Base-by-base conservation (phyloP, 495 filamentous ascomycete species). In the Xylaria palmicola region DNA sequence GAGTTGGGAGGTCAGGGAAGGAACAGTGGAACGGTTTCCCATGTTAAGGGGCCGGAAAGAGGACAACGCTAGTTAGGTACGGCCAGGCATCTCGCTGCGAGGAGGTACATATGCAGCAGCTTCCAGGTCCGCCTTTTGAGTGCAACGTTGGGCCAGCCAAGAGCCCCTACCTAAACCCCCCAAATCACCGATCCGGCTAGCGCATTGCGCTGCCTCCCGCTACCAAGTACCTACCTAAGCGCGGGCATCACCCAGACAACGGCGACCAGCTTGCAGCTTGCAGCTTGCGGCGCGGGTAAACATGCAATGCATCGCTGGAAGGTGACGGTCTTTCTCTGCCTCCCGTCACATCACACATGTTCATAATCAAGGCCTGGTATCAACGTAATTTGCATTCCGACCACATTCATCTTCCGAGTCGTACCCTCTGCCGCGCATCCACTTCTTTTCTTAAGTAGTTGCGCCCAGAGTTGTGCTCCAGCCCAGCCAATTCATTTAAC, bases 71-170 rank as follows among this genome's bases (percentile, higher is more conserved):
- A n/a, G n/a, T n/a, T n/a, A n/a, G n/a, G n/a, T n/a, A 49, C 60
- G 30, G 51, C 64, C 52, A 66, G 67, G 69, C 63, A 72, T 72
- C 17, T 27, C 39, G 65, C 64, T 72, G 69, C 67, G 69, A 71
- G 59, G 49, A 41, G n/a, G n/a, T 63, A 60, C 61, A 60, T 65
- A 41, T 56, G 57, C 62, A 62, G 20, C 48, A 57, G 59, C 64
- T 62, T 66, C 51, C 59, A 64, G 57, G 62, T 61, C 66, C 67
- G 67, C 67, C 64, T 60, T 72, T 72, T 72, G 62, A 36, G 44
- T 69, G 65, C 56, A 69, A 72, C 69, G 57, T 67, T 55, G 57
- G 61, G 63, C 62, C 37, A 29, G 41, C 51, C 51, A 60, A 45
- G 56, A 59, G 56, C 58, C 54, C 50, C n/a, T n/a, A n/a, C n/a